These are phyloP conservation scores for Schoenoplectus triqueter DNA, from an alignment of 202 grass and related monocot species.

Conservation along the genomic window DNA sequence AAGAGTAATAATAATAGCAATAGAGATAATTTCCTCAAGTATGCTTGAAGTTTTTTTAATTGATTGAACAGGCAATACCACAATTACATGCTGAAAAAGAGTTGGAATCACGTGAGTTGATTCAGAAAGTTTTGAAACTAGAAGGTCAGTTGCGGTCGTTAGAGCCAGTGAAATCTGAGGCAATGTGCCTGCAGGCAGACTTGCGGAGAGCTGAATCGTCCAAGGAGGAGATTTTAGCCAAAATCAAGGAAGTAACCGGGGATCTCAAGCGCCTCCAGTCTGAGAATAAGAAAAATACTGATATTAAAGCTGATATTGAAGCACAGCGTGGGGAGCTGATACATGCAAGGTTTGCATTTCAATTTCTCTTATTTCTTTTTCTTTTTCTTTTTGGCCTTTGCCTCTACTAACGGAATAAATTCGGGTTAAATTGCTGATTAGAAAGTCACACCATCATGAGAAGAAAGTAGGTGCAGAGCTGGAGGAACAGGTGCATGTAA, in stretches of 20 bases:
- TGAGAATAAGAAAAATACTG: conserved; percentile 63
- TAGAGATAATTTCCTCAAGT: background rate
- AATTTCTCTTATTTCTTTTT: background rate
- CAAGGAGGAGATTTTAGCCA: conserved; percentile 63
- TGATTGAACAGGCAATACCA: conserved; percentile 44
- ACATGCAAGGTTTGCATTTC: conserved; percentile 54
- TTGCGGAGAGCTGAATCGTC: conserved; percentile 48
- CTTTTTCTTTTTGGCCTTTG: conserved; percentile 20
- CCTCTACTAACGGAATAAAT: conserved; percentile 11
- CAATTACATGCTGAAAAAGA: conserved; percentile 83
- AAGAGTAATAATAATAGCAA: background rate
- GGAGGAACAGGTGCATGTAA: conserved; percentile 56
- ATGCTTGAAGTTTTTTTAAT: conserved; percentile 9
- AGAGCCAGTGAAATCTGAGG: conserved; percentile 65
- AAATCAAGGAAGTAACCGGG: conserved; percentile 60
- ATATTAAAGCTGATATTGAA: conserved; percentile 60
- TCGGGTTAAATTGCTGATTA: conserved; percentile 35
- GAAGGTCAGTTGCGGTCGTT: conserved; percentile 74
- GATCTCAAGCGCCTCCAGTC: conserved; percentile 65
- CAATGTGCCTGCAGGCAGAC: conserved; percentile 59
- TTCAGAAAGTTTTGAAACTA: conserved; percentile 75
- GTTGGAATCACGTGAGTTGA: conserved; percentile 65
- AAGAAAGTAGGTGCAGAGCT: conserved; percentile 62
- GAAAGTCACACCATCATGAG: conserved; percentile 55
- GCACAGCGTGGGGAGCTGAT: conserved; percentile 53